Conservation (phyloP, 2,329 filamentous ascomycete species). For the Arthrobotrys sinensis region DNA sequence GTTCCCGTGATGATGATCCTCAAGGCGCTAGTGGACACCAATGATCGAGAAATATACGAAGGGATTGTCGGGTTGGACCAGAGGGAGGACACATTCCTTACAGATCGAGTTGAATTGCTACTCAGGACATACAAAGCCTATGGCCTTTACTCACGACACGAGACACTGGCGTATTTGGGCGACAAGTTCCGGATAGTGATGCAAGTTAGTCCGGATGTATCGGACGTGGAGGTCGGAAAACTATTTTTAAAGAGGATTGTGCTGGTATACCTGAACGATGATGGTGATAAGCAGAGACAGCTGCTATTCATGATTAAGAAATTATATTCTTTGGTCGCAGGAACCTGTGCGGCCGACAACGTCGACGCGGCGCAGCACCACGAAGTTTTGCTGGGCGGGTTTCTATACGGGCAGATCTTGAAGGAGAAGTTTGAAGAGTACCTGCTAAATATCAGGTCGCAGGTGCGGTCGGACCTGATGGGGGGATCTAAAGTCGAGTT, state of each 20-base stretch:
- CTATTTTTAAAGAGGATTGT: slow-evolving; percentile 93
- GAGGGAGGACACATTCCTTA: slow-evolving; percentile 87
- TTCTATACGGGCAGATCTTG: slow-evolving; percentile 93
- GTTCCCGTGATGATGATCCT: slow-evolving; percentile 96
- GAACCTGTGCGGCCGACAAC: slow-evolving; percentile 93
- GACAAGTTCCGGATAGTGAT: slow-evolving; percentile 92
- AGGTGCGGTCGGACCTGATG: slow-evolving; percentile 72
- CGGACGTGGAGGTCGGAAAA: slow-evolving; percentile 88
- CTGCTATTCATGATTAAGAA: slow-evolving; percentile 97
- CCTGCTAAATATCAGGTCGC: slow-evolving; percentile 76
- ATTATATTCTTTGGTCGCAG: slow-evolving; percentile 90
- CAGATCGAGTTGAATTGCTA: slow-evolving; percentile 91
- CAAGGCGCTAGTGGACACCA: slow-evolving; percentile 94
- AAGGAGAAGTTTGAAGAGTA: slow-evolving; percentile 96
- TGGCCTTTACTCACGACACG: slow-evolving; percentile 82
- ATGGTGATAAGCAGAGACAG: slow-evolving; percentile 93
- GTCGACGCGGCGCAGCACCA: slow-evolving; percentile 97
- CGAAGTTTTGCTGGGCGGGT: slow-evolving; percentile 92
- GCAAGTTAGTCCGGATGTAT: slow-evolving; percentile 84
- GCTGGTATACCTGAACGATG: slow-evolving; percentile 87
- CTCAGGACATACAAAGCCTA: slow-evolving; percentile 95
- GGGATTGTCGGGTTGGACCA: slow-evolving; percentile 77
- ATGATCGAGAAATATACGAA: slow-evolving; percentile 95
- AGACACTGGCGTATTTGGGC: slow-evolving; percentile 88
- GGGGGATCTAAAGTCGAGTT: slow-evolving; percentile 75